These are phyloP conservation scores for Pestalotiopsis sp. DNA, from an alignment of 2,329 filamentous ascomycete species.

Conservation along the genomic window DNA sequence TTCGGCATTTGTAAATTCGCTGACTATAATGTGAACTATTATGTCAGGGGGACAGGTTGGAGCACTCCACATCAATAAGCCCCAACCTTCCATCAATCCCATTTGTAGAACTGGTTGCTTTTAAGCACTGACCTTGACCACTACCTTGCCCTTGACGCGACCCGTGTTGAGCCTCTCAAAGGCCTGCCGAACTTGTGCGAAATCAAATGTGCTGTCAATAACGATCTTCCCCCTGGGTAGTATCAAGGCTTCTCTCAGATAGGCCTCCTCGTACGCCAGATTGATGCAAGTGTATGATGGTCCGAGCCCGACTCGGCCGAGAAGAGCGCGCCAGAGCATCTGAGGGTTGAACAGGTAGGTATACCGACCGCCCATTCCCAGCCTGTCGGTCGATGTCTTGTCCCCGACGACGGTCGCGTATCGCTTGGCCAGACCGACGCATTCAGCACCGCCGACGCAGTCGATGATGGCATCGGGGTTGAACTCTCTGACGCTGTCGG, in stretches of 20 bases:
- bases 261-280: neutral
- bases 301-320: constrained; percentile 5
- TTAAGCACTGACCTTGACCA: neutral
- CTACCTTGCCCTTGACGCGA: neutral
- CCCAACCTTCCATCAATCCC: too few relatives aligned
- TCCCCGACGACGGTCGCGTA: constrained; percentile 11
- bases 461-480: constrained; percentile 8
- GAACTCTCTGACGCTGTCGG: neutral
- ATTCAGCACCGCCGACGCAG: constrained; percentile 11
- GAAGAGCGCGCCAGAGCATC: neutral
- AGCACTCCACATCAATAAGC: too few relatives aligned
- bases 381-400: neutral
- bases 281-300: constrained; percentile 11
- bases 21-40: neutral
- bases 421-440: constrained; percentile 1
- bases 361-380: neutral
- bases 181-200: neutral
- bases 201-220: constrained; percentile 14
- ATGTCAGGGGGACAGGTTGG: too few relatives aligned
- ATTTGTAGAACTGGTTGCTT: too few relatives aligned
- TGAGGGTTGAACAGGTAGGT: neutral
- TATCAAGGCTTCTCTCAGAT: neutral
- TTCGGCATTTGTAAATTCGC: neutral
- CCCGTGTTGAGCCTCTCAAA: neutral
- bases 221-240: constrained; percentile 5